These are phyloP conservation scores for Plasmodium blacklocki DNA, from an alignment of 169 alveolate genomes.

Conservation along the genomic window DNA sequence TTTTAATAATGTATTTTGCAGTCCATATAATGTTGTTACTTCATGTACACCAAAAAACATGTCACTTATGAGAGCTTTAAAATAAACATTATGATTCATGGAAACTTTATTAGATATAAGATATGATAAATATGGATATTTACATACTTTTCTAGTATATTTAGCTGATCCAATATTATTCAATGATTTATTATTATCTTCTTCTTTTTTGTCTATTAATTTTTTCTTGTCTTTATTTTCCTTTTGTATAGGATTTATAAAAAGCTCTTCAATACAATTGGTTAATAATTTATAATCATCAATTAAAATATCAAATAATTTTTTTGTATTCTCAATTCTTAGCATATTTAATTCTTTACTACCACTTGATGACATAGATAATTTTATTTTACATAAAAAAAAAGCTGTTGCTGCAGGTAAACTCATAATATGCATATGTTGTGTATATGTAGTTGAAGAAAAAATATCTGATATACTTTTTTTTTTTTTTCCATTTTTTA, in stretches of 20 bases:
- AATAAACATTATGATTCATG: conserved; percentile 33
- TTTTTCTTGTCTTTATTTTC: neutral
- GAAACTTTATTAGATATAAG: conserved; percentile 9
- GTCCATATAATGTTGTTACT: conserved; percentile 47
- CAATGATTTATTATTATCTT: neutral
- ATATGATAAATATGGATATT: conserved; percentile 45
- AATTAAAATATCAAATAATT: conserved; percentile 26
- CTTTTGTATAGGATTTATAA: neutral
- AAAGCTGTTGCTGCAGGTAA: conserved; percentile 65
- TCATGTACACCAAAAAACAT: conserved; percentile 70
- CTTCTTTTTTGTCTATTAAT: neutral
- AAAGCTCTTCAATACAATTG: conserved; percentile 28
- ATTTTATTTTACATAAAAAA: conserved; percentile 59
- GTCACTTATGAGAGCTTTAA: conserved; percentile 24
- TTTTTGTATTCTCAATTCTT: conserved; percentile 38
- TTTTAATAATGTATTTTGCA: conserved; percentile 42
- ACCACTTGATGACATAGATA: conserved; percentile 24
- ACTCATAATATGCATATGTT: conserved; percentile 21
- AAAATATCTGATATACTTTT: conserved; percentile 25
- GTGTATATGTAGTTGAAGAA: conserved; percentile 21
- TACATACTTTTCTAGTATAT: neutral
- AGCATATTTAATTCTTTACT: conserved; percentile 14
- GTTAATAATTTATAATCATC: conserved; percentile 29
- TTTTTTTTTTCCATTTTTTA: conserved; percentile 8
- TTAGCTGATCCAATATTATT: neutral